Conservation (phyloP, 192 early-diverging fungal species). For the Thoreauomyces humboldtii region DNA sequence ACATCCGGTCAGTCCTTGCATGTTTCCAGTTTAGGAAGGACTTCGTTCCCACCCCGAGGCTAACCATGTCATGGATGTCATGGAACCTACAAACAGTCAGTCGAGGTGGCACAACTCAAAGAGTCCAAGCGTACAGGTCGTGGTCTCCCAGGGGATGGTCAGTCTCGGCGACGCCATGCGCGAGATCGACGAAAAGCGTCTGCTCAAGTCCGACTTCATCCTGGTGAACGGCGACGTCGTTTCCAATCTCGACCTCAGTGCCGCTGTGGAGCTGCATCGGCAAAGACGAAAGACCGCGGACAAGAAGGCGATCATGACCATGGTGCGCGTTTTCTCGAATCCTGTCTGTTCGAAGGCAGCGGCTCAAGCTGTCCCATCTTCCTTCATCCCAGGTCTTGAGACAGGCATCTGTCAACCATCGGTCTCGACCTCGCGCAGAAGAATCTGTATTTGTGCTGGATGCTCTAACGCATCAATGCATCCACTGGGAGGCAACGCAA, state of each 20-base stretch:
- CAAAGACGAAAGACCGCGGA: constrained; percentile 64
- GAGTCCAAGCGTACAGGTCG: constrained; percentile 66
- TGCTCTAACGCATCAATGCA: constrained; percentile 67
- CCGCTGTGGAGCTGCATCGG: constrained; percentile 75
- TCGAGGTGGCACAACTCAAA: constrained; percentile 73
- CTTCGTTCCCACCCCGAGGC: too few species aligned
- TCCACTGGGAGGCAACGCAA: constrained; percentile 72
- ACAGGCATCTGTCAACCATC: constrained; percentile 64
- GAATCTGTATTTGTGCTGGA: constrained; percentile 87
- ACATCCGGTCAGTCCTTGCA: constrained; percentile 65
- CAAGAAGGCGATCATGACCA: constrained; percentile 90
- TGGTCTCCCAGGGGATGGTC: constrained; percentile 68
- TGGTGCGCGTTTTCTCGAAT: constrained; percentile 67
- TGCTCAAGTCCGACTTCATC: constrained; percentile 87
- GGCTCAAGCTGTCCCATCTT: neutral
- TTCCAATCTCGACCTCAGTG: constrained; percentile 80
- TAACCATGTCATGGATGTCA: too few species aligned
- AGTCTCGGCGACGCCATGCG: constrained; percentile 91
- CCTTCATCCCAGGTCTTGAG: constrained; percentile 46
- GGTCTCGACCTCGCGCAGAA: constrained; percentile 58
- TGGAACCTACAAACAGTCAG: too few species aligned
- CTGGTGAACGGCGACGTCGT: constrained; percentile 87
- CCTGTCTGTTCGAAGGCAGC: constrained; percentile 7
- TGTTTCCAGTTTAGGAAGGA: too few species aligned
- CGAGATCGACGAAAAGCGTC: constrained; percentile 77